Evolutionary conservation across 768 basidiomycete species (phyloP).

Genomic region (Filobasidium wieringae): DNA sequence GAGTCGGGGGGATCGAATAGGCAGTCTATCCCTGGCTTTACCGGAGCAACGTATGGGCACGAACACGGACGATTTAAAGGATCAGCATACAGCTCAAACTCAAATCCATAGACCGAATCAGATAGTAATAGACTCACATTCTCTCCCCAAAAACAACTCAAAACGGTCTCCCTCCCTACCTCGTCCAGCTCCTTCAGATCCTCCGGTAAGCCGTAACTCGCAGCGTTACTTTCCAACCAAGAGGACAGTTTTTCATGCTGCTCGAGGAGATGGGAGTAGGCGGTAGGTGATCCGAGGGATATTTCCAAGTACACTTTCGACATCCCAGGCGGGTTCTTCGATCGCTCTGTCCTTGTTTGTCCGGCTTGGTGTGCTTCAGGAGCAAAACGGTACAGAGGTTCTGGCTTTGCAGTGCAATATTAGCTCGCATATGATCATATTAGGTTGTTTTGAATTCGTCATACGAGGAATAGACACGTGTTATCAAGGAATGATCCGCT

Average conservation of each 20-base stretch:
- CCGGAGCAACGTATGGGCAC: not conserved
- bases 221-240: constrained; percentile 40
- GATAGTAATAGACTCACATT: constrained; percentile 4
- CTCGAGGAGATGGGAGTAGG: not conserved
- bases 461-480: too few species aligned
- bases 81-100: not conserved
- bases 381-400: too few species aligned
- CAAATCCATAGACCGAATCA: not conserved
- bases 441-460: too few species aligned
- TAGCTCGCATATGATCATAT: too few species aligned
- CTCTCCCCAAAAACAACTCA: constrained; percentile 4
- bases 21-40: constrained; percentile 2
- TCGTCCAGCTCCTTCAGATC: constrained; percentile 41
- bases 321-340: too few species aligned
- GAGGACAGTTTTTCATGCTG: constrained; percentile 33
- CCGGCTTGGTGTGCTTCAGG: too few species aligned
- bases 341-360: too few species aligned
- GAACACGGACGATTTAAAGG: too few species aligned
- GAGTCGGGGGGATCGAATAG: constrained; percentile 16
- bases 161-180: constrained; percentile 42
- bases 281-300: not conserved
- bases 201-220: constrained; percentile 43
- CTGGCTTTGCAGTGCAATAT: too few species aligned
- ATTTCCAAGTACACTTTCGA: constrained; percentile 2
- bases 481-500: too few species aligned